These are phyloP conservation scores for Talaromyces thailandensis DNA, from an alignment of 495 filamentous ascomycete species.

Conservation along the genomic window DNA sequence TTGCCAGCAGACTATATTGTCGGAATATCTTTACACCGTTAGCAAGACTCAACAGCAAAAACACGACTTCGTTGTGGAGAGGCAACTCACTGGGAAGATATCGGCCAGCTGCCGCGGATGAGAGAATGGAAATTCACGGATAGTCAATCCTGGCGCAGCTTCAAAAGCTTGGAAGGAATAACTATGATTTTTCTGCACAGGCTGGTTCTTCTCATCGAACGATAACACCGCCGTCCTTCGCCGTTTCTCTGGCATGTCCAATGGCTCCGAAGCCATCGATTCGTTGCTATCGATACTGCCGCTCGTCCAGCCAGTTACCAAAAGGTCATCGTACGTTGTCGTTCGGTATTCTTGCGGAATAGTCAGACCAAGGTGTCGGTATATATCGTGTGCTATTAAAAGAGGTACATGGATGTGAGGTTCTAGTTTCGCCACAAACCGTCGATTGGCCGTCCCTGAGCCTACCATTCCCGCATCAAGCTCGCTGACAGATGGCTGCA, in stretches of 20 bases:
- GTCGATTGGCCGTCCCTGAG: constrained; percentile 54
- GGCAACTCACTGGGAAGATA: constrained; percentile 51
- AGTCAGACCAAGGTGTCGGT: constrained; percentile 49
- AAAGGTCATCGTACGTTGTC: constrained; percentile 57
- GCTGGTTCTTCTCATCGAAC: constrained; percentile 27
- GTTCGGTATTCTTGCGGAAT: constrained; percentile 45
- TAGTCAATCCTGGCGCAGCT: constrained; percentile 53
- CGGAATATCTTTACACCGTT: constrained; percentile 42
- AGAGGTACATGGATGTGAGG: constrained; percentile 73
- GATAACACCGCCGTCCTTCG: constrained; percentile 24
- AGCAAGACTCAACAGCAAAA: not conserved
- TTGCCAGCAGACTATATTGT: constrained; percentile 64
- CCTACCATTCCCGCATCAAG: constrained; percentile 37
- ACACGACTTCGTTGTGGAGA: not conserved
- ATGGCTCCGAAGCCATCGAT: constrained; percentile 3
- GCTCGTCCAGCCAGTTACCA: constrained; percentile 43
- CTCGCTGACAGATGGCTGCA: constrained; percentile 22
- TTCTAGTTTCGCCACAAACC: constrained; percentile 76
- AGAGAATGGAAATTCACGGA: constrained; percentile 70
- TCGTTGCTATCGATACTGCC: constrained; percentile 13
- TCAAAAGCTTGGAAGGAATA: constrained; percentile 67
- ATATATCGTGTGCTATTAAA: constrained; percentile 56
- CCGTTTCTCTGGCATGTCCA: constrained; percentile 21
- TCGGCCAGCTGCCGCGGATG: constrained; percentile 78
- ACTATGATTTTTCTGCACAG: constrained; percentile 42